A percentile compares a stretch with the other conserved stretches of the same genome.
These are phyloP conservation scores for Diplodia mutila DNA, from an alignment of 2,329 filamentous ascomycete genomes.

Conservation along the genomic window DNA sequence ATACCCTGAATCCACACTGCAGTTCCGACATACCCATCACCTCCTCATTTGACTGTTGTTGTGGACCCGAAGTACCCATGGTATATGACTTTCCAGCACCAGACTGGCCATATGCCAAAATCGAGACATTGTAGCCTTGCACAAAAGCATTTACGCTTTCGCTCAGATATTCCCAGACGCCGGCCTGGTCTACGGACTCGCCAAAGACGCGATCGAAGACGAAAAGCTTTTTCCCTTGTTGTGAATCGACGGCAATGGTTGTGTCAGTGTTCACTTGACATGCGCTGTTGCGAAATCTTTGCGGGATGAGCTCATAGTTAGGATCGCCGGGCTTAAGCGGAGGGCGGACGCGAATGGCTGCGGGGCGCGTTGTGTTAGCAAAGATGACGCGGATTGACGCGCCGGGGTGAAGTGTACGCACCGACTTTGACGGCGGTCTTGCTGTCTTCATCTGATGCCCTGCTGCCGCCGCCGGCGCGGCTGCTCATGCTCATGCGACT, in stretches of 20 bases:
- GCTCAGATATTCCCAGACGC: conserved; percentile 89
- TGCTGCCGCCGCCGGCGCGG: conserved; percentile 73
- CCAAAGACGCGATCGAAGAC: conserved; percentile 95
- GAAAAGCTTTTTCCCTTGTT: conserved; percentile 88
- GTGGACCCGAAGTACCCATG: conserved; percentile 92
- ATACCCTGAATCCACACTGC: not conserved
- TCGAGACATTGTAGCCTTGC: conserved; percentile 97
- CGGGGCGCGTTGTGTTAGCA: conserved; percentile 34
- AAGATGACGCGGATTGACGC: conserved; percentile 16
- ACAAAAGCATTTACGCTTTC: conserved; percentile 90
- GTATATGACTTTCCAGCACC: conserved; percentile 98
- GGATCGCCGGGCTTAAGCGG: conserved; percentile 82
- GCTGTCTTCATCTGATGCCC: conserved; percentile 85
- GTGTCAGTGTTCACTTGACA: conserved; percentile 87
- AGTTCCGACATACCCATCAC: conserved; percentile 70
- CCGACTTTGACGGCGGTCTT: conserved; percentile 96
- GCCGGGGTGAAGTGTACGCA: conserved; percentile 57
- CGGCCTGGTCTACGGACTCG: conserved; percentile 80
- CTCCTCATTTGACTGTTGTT: conserved; percentile 70
- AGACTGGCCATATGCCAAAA: conserved; percentile 95
- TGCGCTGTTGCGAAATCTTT: conserved; percentile 91
- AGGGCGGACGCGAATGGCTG: conserved; percentile 91
- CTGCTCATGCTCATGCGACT: conserved; percentile 86
- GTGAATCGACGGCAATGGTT: conserved; percentile 81
- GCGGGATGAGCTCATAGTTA: conserved; percentile 91